Evolutionary conservation across 495 filamentous ascomycete genomes (phyloP).

Genomic region (Apodospora peruviana): DNA sequence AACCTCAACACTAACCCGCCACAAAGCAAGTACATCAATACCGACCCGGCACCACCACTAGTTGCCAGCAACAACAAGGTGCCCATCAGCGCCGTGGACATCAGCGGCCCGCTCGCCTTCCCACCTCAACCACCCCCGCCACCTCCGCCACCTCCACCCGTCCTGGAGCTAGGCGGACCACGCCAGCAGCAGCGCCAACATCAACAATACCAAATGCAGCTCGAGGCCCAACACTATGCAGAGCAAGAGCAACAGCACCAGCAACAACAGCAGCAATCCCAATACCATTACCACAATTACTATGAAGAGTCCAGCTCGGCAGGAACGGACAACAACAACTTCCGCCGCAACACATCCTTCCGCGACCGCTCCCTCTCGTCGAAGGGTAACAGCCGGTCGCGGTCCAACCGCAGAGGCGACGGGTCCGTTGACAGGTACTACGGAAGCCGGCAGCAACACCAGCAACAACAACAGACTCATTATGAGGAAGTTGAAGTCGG

Average conservation of each 20-base stretch:
- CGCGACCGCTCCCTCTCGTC: neutral
- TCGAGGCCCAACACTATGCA: neutral
- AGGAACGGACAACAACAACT: neutral
- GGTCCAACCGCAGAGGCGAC: neutral
- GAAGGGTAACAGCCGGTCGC: neutral
- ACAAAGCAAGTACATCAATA: slow-evolving; percentile 1
- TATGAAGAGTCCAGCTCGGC: neutral
- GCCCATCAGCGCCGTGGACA: slow-evolving; percentile 9
- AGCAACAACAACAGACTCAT: slow-evolving; percentile 4
- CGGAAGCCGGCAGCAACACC: neutral
- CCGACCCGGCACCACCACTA: neutral
- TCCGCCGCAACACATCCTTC: neutral
- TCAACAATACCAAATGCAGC: neutral
- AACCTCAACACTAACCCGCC: slow-evolving; percentile 2
- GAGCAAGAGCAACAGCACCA: neutral
- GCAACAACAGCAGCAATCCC: neutral
- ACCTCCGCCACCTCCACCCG: neutral
- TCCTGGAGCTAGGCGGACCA: neutral
- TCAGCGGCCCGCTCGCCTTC: slow-evolving; percentile 20
- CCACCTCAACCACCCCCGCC: slow-evolving; percentile 2
- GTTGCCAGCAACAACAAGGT: neutral
- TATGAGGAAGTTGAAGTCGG: slow-evolving; percentile 24
- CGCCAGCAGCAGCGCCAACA: neutral
- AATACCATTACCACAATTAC: neutral
- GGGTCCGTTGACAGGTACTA: neutral